Conservation (phyloP, 163 green algal species). For the Coccomyxa subellipsoidea region DNA sequence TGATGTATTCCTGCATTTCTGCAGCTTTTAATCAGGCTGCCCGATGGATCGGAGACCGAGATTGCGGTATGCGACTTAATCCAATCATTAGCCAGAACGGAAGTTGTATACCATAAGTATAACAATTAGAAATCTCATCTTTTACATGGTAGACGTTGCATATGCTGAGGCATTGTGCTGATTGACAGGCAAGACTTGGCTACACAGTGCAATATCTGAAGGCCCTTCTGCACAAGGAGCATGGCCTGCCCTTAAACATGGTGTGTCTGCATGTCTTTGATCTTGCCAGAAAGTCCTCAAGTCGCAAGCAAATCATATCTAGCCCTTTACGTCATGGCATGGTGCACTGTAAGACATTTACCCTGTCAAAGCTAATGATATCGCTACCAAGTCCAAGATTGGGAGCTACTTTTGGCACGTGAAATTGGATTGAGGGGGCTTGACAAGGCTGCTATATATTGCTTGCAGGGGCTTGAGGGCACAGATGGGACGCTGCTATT, state of each 20-base stretch:
- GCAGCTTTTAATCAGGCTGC: not conserved
- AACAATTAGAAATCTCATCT: not conserved
- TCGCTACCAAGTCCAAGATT: no score
- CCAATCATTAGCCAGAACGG: no score
- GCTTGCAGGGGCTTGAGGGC: not conserved
- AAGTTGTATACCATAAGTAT: not conserved
- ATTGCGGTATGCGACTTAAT: no score
- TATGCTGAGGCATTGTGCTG: not conserved
- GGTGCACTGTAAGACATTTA: no score
- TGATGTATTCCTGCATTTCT: not conserved
- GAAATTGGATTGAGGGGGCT: not conserved
- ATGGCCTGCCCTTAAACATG: not conserved
- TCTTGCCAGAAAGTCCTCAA: no score
- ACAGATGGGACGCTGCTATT: not conserved
- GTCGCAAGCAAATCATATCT: no score
- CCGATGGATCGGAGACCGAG: not conserved
- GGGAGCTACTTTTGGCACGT: no score
- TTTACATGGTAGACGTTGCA: not conserved
- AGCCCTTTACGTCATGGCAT: no score
- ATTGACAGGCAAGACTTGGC: not conserved
- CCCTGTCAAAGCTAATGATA: no score
- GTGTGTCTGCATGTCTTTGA: not conserved
- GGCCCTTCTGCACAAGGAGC: not conserved
- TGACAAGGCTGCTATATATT: not conserved
- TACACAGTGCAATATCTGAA: not conserved